A percentile compares a stretch with the other conserved stretches of the same genome.
Conservation (phyloP, 2,329 filamentous ascomycete genomes). For the Pseudogymnoascus sp. region DNA sequence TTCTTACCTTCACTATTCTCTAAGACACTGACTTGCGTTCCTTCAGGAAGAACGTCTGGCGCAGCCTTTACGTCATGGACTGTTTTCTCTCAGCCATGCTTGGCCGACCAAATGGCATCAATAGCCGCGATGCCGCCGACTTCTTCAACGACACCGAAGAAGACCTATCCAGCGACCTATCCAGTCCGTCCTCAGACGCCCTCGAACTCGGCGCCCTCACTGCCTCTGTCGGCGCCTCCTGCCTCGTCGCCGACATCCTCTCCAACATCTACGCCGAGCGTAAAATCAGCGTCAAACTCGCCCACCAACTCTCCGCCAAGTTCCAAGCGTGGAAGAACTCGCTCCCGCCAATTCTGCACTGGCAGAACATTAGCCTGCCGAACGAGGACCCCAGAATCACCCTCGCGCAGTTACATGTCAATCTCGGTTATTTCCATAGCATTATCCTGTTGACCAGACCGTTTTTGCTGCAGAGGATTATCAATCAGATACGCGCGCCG, state of each 20-base stretch:
- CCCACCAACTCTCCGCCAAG: conserved; percentile 49
- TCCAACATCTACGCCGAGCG: not conserved
- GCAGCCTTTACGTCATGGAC: conserved; percentile 58
- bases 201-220: conserved; percentile 2
- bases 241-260: conserved; percentile 13
- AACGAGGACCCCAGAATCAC: conserved; percentile 39
- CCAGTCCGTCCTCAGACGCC: not conserved
- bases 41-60: conserved; percentile 53
- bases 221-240: conserved; percentile 11
- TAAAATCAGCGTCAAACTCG: conserved; percentile 46
- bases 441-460: conserved; percentile 57
- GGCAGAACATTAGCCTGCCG: conserved; percentile 39
- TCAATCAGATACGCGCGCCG: not conserved
- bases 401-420: conserved; percentile 55
- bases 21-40: not conserved
- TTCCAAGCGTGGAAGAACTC: conserved; percentile 46
- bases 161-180: not conserved
- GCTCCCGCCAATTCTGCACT: conserved; percentile 42
- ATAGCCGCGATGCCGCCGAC: conserved; percentile 4
- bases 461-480: conserved; percentile 43
- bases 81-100: conserved; percentile 55
- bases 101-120: conserved; percentile 46
- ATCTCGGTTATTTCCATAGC: conserved; percentile 55
- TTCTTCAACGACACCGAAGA: not conserved
- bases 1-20: not conserved